Percentiles rank a stretch among this genome's conserved stretches.
These are phyloP conservation scores for Lodderomyces oxycetoniae DNA, from an alignment of 1,139 yeast genomes.

Conservation along the genomic window DNA sequence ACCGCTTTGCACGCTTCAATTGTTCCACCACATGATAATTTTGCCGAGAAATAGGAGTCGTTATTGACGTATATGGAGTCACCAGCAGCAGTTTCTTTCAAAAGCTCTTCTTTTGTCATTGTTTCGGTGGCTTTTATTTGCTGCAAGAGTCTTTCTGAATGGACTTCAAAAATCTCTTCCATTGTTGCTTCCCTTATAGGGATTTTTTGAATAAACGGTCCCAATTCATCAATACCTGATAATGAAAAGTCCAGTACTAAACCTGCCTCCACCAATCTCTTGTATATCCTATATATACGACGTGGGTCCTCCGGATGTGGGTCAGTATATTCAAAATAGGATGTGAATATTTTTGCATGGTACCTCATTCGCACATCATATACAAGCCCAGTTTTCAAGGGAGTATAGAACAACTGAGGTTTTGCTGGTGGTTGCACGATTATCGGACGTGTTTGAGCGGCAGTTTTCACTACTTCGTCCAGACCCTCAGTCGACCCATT, in stretches of 20 bases:
- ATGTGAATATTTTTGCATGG: constrained; percentile 90
- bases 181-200: constrained; percentile 86
- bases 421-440: constrained; percentile 52
- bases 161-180: constrained; percentile 85
- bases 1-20: constrained; percentile 96
- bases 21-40: constrained; percentile 93
- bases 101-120: constrained; percentile 73
- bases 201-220: constrained; percentile 82
- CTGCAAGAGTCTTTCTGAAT: constrained; percentile 72
- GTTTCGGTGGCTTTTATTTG: constrained; percentile 71
- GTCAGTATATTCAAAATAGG: constrained; percentile 89
- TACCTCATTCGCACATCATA: constrained; percentile 97
- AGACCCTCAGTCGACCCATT: constrained; percentile 3
- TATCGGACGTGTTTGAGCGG: constrained; percentile 16
- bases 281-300: constrained; percentile 88
- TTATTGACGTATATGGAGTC: constrained; percentile 95
- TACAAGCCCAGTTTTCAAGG: constrained; percentile 86
- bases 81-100: constrained; percentile 84
- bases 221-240: constrained; percentile 76
- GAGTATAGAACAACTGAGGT: constrained; percentile 60
- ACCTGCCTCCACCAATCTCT: constrained; percentile 91
- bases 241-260: constrained; percentile 75
- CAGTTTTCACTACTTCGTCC: constrained; percentile 10
- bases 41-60: constrained; percentile 83
- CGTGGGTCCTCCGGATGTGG: constrained; percentile 99